A percentile compares a stretch with the other conserved stretches of the same genome.
phyloP scores from a whole-genome alignment of 768 basidiomycete species.

The Exidia glandulosa region DNA sequence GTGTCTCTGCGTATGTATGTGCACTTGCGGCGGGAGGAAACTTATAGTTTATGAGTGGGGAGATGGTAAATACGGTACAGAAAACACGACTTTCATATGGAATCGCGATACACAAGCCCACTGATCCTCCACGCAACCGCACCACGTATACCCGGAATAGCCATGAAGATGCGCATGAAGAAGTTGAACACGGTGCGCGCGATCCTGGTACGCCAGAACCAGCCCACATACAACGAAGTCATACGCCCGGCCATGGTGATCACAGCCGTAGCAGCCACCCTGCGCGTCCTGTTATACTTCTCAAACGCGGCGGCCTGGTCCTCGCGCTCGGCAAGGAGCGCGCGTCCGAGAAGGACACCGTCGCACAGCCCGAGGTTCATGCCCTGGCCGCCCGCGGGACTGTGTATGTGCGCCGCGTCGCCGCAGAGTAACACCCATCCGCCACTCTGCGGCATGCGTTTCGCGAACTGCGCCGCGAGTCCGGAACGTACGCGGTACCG shows the following conservation, averaged over 20 bases:
- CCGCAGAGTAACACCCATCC: constrained; percentile 21
- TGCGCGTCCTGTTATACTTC: constrained; percentile 26
- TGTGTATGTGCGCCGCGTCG: constrained; percentile 43
- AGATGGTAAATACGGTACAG: too few species aligned
- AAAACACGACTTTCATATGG: too few species aligned
- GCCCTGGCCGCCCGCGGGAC: constrained; percentile 44
- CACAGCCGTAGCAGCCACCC: constrained; percentile 28
- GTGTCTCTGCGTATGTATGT: too few species aligned
- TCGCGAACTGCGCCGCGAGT: constrained; percentile 1
- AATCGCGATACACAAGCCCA: neutral
- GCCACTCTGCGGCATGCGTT: neutral
- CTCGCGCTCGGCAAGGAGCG: constrained; percentile 11
- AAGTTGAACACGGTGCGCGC: neutral
- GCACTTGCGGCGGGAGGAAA: too few species aligned
- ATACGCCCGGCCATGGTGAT: constrained; percentile 31
- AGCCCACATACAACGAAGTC: constrained; percentile 5
- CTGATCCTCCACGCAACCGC: neutral
- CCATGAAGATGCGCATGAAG: neutral
- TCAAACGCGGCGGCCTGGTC: constrained; percentile 21
- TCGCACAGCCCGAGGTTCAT: constrained; percentile 51
- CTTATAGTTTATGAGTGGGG: too few species aligned
- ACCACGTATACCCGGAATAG: neutral
- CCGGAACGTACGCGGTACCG: constrained; percentile 4
- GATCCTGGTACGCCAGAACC: neutral
- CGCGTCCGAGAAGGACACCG: constrained; percentile 35